Evolutionary conservation across 2,329 filamentous ascomycete species (phyloP), one percentile per base, ranked within the genome.

Genomic region (Alternaria tenuissima): DNA sequence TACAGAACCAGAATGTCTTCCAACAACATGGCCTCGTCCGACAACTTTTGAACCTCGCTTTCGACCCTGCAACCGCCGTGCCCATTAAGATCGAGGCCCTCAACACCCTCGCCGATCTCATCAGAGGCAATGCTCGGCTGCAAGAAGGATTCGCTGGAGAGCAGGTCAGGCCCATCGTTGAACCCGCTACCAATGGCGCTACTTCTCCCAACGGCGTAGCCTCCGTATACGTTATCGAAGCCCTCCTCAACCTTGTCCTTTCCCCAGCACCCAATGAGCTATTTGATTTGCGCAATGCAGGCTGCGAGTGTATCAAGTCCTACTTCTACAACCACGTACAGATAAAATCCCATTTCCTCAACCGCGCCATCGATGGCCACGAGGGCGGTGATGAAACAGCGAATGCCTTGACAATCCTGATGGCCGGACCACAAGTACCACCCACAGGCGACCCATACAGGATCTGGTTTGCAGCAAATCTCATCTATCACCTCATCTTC

Each of bases 81-180:
- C 87, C 89, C 62, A 94, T 98, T 67, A 92, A 91, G 75, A 89
- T 92, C 36, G 93, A 96, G 86, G 94, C 95, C 64, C 82, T 99
- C 52, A 85, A 88, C 66, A 91, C 93, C 32, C 96, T 93, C 74
- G 93, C 93, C 55, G 93, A 97, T 79, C 86, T 96, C 70, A 96
- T 99, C 69, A 87, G 90, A 64, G 91, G 88, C 42, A 97, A 97
- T 74, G 78, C 89, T 24, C 83, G 83, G 5, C 83, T 98, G 8
- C 95, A 99, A 78, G 93, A 97, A 79, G 87, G 85, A 48, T 98
- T 99, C 76, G 94, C 93, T 5, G 91, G 95, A 71, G 85, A 96
- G 43, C 91, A 92, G 70, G 93, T 98, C 3, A 84, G 84, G 12
- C 85, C 88, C 28, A 85, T 89, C 9, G 74, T 87, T 47, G 81